Percentiles rank a stretch among this genome's conserved stretches.
Evolutionary conservation across 306 rosid genomes (phyloP).

Genomic region (Abrus pulchellus): DNA sequence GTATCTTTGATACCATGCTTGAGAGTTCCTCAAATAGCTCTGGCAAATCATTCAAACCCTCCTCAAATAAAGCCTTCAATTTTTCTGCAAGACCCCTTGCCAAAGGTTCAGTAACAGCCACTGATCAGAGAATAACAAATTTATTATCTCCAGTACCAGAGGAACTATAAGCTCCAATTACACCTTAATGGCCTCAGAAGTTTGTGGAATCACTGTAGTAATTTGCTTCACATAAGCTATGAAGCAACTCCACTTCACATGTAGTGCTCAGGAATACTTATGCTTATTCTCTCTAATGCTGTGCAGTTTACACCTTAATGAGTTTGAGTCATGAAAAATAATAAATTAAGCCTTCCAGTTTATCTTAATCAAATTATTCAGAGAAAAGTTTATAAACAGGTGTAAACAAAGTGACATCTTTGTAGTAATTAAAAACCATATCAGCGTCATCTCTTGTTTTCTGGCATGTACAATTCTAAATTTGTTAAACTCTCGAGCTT

Average conservation of each 20-base stretch:
- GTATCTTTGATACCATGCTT: neutral
- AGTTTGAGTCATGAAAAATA: neutral
- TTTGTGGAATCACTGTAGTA: neutral
- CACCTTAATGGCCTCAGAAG: no score
- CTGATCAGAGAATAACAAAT: neutral
- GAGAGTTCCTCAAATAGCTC: neutral
- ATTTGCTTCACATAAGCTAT: neutral
- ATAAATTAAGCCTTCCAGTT: neutral
- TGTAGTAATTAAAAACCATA: neutral
- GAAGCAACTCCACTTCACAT: neutral
- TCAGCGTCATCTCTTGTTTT: neutral
- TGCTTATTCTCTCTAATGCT: neutral
- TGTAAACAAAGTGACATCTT: neutral
- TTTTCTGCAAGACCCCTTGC: neutral
- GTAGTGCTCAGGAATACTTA: neutral
- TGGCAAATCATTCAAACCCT: neutral
- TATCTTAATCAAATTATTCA: neutral
- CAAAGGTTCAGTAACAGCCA: neutral
- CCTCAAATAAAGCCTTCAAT: neutral
- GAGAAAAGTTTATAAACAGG: neutral
- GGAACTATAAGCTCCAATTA: neutral
- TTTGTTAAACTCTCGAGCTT: conserved; percentile 2
- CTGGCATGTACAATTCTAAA: no score
- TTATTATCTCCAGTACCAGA: neutral
- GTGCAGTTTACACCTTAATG: neutral